Base-by-base conservation (phyloP, 768 basidiomycete species). In the Tylopilus vinaceipallidus region DNA sequence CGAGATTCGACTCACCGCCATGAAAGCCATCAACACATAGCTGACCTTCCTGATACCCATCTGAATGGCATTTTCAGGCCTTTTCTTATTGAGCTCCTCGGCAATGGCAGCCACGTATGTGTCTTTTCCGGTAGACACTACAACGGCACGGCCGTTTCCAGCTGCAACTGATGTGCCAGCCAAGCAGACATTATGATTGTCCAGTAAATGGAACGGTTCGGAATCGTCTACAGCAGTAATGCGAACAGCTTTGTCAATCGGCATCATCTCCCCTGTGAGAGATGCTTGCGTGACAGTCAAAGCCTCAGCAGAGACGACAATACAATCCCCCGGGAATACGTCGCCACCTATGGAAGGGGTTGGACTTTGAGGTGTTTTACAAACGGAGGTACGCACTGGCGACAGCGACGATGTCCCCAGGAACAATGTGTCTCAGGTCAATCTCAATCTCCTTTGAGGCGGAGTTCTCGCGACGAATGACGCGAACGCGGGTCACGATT, bases 81-180 rank as follows among this genome's bases (percentile, higher is more conserved):
- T 49, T 33, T 55, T 64, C 53, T 26, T 65, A 16, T 60, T 61
- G 27, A 70, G 66, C 43, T 71, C 68, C 27, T 63, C 60, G 5
- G 68, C 64, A 20, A 70, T 70, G 23, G 69, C 53, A 42, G 68
- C 70, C 67, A 68, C 59, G 50, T 71, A 70, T 7, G 68, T 70
- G 38, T 65, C 53, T 17, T 58, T 58, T 17, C 66, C 70, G 3
- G 68, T 70, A 23, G 59, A 61, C 24, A 70, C 52, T 27, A 70
- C 65, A 3, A 70, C 10, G 1, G 55, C 70, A 12, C 60, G 57
- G 10, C 67, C 68, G 13, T 59, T 71, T 12, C 68, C 68, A 16
- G 70, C 52, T 30, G 65, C 51, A 20, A 70, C 68, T 8, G 70
- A 70, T 12, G 64, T 70, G 4, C 70, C 70, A 32, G 63, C 65